A percentile compares a stretch with the other conserved stretches of the same genome.
Evolutionary conservation across 1,284 basidiomycete genomes (phyloP).

Genomic region (Phlebopus sp.): DNA sequence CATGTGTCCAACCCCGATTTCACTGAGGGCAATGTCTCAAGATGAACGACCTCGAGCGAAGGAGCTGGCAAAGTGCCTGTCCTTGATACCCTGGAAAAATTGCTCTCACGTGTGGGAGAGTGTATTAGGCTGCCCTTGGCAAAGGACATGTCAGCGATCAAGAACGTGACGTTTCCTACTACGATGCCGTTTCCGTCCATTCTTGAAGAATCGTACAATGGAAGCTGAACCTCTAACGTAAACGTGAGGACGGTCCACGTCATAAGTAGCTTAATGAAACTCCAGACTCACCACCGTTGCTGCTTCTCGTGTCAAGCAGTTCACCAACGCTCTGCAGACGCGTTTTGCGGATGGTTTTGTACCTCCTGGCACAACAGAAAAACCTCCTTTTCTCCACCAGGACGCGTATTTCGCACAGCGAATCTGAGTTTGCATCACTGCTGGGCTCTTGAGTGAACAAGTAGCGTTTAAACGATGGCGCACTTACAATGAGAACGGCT

Average conservation of each 20-base stretch:
- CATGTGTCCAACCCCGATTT: slow-evolving; percentile 20
- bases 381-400: slow-evolving; percentile 28
- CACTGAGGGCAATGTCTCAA: slow-evolving; percentile 19
- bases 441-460: slow-evolving; percentile 11
- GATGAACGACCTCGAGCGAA: slow-evolving; percentile 18
- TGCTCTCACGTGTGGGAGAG: slow-evolving; percentile 16
- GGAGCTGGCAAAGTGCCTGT: slow-evolving; percentile 15
- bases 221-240: slow-evolving; percentile 31
- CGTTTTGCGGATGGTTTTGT: slow-evolving; percentile 29
- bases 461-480: neutral
- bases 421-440: slow-evolving; percentile 19
- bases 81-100: slow-evolving; percentile 16
- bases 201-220: slow-evolving; percentile 33
- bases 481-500: slow-evolving; percentile 30
- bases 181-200: slow-evolving; percentile 24
- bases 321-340: slow-evolving; percentile 24
- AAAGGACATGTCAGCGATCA: slow-evolving; percentile 19
- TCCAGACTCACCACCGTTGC: slow-evolving; percentile 26
- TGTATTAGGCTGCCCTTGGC: slow-evolving; percentile 14
- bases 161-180: slow-evolving; percentile 27
- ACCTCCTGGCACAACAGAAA: slow-evolving; percentile 27
- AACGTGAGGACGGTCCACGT: slow-evolving; percentile 21
- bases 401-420: slow-evolving; percentile 29
- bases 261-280: slow-evolving; percentile 29
- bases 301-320: slow-evolving; percentile 27